These are phyloP conservation scores for Ustilago bromivora DNA, from an alignment of 1,284 basidiomycete species.

Conservation along the genomic window DNA sequence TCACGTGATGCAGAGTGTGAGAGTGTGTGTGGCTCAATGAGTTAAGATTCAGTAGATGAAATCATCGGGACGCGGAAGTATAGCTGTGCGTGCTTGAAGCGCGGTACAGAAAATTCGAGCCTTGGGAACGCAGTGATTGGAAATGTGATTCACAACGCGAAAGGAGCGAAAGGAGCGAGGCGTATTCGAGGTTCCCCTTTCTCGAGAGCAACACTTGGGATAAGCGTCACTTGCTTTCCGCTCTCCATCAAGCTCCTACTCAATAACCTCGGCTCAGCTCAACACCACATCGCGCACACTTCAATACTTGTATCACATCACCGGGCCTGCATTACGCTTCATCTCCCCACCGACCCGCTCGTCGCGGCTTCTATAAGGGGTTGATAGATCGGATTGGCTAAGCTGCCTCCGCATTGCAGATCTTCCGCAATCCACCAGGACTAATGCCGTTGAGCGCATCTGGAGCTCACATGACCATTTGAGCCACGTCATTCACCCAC, in stretches of 20 bases:
- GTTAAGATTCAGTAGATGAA: no score
- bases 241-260: not conserved
- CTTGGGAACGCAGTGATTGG: constrained; percentile 4
- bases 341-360: not conserved
- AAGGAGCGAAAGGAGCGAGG: not conserved
- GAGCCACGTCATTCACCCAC: not conserved
- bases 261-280: not conserved
- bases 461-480: not conserved
- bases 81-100: not conserved
- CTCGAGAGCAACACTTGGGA: constrained; percentile 7
- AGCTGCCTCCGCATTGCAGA: not conserved
- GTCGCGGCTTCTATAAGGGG: not conserved
- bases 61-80: constrained; percentile 8
- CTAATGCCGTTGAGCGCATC: not conserved
- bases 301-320: not conserved
- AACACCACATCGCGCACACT: not conserved
- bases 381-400: not conserved
- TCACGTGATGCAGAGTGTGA: no score
- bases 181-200: not conserved
- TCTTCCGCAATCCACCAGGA: not conserved
- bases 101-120: not conserved
- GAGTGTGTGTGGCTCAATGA: no score
- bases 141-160: not conserved
- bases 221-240: not conserved
- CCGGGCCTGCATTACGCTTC: not conserved